Conservation (phyloP, 495 filamentous ascomycete genomes). For the Tuber aestivum region DNA sequence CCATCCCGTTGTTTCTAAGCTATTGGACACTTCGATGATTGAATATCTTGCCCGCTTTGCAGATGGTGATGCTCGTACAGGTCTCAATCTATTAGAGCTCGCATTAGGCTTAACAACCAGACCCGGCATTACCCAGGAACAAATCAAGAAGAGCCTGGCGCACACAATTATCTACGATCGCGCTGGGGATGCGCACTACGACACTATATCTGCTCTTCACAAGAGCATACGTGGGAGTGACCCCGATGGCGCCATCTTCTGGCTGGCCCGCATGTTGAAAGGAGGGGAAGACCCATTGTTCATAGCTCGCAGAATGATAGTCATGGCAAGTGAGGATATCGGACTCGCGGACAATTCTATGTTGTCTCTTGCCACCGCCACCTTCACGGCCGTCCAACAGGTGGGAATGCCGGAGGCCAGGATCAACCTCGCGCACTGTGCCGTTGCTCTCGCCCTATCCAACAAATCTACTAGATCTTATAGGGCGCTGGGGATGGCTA, state of each 20-base stretch:
- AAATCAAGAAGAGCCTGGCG: conserved; percentile 72
- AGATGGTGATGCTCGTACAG: conserved; percentile 87
- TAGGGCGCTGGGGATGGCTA: conserved; percentile 70
- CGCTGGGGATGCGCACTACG: conserved; percentile 90
- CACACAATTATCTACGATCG: conserved; percentile 92
- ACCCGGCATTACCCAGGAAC: conserved; percentile 52
- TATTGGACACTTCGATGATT: conserved; percentile 73
- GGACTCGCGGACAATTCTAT: conserved; percentile 85
- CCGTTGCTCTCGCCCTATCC: conserved; percentile 73
- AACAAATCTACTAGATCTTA: conserved; percentile 85
- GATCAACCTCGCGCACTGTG: conserved; percentile 82
- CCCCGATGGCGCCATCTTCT: conserved; percentile 83
- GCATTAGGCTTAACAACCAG: conserved; percentile 56
- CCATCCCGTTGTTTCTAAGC: conserved; percentile 46
- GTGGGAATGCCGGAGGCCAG: conserved; percentile 91
- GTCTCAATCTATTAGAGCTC: conserved; percentile 85
- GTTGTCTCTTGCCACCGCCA: conserved; percentile 73
- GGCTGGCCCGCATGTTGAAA: conserved; percentile 91
- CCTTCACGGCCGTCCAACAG: conserved; percentile 78
- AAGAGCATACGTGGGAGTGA: conserved; percentile 86
- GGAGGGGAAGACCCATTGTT: conserved; percentile 91
- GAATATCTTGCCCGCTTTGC: conserved; percentile 75
- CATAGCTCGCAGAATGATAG: conserved; percentile 83
- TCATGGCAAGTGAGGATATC: conserved; percentile 49
- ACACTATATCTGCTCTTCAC: conserved; percentile 94